Evolutionary conservation across 2,329 filamentous ascomycete genomes (phyloP).

Genomic region (Paecilomyces sp.): DNA sequence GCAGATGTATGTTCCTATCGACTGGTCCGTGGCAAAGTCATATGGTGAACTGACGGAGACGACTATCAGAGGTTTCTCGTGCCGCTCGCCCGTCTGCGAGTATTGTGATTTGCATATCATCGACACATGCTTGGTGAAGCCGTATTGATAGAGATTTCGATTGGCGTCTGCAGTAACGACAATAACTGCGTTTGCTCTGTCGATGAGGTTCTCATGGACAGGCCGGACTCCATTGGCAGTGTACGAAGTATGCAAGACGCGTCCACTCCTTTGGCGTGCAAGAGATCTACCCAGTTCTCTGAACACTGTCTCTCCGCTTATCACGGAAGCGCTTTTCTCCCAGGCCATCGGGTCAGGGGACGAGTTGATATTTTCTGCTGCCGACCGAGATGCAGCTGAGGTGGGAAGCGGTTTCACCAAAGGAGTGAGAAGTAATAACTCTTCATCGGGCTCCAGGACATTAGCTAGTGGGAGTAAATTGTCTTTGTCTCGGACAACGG

Average conservation of each 20-base stretch:
- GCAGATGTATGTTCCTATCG: constrained; percentile 86
- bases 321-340: constrained; percentile 57
- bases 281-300: constrained; percentile 79
- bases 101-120: constrained; percentile 66
- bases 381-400: constrained; percentile 69
- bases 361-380: constrained; percentile 42
- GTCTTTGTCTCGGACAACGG: constrained; percentile 84
- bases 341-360: constrained; percentile 50
- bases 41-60: constrained; percentile 93
- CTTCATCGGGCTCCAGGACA: constrained; percentile 75
- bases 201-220: constrained; percentile 88
- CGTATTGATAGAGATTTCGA: constrained; percentile 84
- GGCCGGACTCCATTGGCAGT: constrained; percentile 87
- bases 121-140: constrained; percentile 91
- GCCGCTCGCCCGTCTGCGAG: constrained; percentile 30
- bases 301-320: constrained; percentile 92
- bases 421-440: constrained; percentile 81
- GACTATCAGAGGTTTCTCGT: constrained; percentile 78
- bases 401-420: constrained; percentile 88
- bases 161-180: constrained; percentile 92
- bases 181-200: constrained; percentile 78
- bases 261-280: constrained; percentile 77
- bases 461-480: constrained; percentile 74
- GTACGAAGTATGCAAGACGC: constrained; percentile 88
- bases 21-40: constrained; percentile 88